Evolutionary conservation across 192 early-diverging fungal genomes (phyloP).

Genomic region (Rhizophlyctis rosea): DNA sequence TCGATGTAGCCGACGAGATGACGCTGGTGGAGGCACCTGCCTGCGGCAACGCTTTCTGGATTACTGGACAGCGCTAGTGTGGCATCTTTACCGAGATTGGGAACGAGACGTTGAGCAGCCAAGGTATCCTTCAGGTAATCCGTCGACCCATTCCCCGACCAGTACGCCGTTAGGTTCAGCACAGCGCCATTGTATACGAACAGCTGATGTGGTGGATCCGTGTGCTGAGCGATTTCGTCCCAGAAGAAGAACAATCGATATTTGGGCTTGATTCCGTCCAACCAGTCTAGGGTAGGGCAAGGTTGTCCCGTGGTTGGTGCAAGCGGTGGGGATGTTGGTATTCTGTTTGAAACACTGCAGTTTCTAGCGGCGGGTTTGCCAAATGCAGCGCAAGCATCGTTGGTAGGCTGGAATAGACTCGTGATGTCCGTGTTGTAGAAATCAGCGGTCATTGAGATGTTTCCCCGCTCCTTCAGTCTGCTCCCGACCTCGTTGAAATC

Average conservation of each 20-base stretch:
- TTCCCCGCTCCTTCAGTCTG: slow-evolving; percentile 11
- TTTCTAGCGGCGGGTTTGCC: not conserved
- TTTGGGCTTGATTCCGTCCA: slow-evolving; percentile 16
- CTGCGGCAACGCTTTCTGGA: not conserved
- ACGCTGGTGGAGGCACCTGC: slow-evolving; percentile 1
- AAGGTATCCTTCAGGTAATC: not conserved
- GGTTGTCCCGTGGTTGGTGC: slow-evolving; percentile 4
- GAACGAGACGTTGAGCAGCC: not conserved
- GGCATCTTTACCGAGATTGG: slow-evolving; percentile 4
- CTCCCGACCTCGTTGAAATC: slow-evolving; percentile 27
- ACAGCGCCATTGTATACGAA: slow-evolving; percentile 39
- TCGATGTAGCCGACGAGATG: slow-evolving; percentile 23
- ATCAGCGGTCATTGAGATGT: slow-evolving; percentile 23
- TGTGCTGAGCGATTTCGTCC: slow-evolving; percentile 29
- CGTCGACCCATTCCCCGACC: not conserved
- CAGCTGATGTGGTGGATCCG: slow-evolving; percentile 34
- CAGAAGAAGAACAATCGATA: slow-evolving; percentile 38
- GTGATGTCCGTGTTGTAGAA: slow-evolving; percentile 40
- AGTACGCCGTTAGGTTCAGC: not conserved
- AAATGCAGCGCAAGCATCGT: slow-evolving; percentile 22
- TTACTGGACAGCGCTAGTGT: not conserved
- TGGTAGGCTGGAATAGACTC: slow-evolving; percentile 20
- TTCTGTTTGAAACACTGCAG: slow-evolving; percentile 31
- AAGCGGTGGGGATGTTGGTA: slow-evolving; percentile 22
- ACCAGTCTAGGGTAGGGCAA: slow-evolving; percentile 12